phyloP scores from a whole-genome alignment of 805 yeast genomes.

The Candida namnaoensis region DNA sequence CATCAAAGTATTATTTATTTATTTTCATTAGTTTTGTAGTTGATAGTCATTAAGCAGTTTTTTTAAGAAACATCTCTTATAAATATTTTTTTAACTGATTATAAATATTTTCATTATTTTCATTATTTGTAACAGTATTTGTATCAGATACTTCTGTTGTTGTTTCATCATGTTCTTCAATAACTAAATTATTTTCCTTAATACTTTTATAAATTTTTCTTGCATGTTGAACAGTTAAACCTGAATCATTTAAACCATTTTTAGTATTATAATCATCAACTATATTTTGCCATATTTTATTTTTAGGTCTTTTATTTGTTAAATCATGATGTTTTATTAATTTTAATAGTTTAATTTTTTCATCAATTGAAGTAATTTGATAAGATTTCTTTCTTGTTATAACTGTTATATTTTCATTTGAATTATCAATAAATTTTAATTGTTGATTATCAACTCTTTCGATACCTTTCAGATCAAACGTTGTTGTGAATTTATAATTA shows the following conservation, averaged over 20 bases:
- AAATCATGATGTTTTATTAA: not conserved
- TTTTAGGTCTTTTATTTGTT: not conserved
- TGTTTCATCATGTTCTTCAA: too few species aligned
- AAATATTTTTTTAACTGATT: too few species aligned
- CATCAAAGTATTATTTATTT: too few species aligned
- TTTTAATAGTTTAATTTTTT: not conserved
- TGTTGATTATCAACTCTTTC: not conserved
- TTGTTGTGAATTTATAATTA: not conserved
- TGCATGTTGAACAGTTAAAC: conserved; percentile 3
- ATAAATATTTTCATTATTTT: too few species aligned
- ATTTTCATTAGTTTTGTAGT: too few species aligned
- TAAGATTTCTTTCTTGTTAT: conserved; percentile 1
- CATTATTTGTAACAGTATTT: too few species aligned
- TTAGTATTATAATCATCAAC: not conserved
- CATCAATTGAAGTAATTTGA: not conserved
- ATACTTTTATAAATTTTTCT: not conserved
- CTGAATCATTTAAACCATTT: not conserved
- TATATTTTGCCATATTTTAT: not conserved
- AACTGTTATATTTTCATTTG: not conserved
- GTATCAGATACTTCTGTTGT: too few species aligned
- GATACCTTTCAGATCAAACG: not conserved
- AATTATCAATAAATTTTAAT: not conserved
- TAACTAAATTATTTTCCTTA: too few species aligned
- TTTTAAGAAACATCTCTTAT: too few species aligned
- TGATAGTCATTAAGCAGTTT: too few species aligned